Conservation (phyloP, 1,139 yeast species). For the Geotrichum macrosporum region DNA sequence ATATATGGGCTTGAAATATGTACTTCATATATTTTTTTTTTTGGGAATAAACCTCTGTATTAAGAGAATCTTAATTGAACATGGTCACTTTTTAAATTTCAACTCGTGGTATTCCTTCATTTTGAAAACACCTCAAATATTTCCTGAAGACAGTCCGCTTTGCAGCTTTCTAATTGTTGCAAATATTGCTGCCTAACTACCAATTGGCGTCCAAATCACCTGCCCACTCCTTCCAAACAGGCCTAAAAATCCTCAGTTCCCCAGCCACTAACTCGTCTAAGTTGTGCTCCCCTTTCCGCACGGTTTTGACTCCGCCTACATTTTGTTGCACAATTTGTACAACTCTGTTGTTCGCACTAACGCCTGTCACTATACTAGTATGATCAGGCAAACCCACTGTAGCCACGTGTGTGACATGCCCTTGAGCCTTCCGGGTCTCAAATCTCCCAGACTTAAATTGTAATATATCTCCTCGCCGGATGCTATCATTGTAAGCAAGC, state of each 20-base stretch:
- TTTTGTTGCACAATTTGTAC: constrained; percentile 59
- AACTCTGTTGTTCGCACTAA: constrained; percentile 32
- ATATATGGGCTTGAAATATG: too few relatives aligned
- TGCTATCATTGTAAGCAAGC: constrained; percentile 30
- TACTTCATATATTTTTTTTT: too few relatives aligned
- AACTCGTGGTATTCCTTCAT: too few relatives aligned
- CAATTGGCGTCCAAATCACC: constrained; percentile 39
- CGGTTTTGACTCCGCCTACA: constrained; percentile 49
- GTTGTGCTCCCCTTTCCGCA: constrained; percentile 45
- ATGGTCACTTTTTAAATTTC: too few relatives aligned
- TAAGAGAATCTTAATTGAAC: too few relatives aligned
- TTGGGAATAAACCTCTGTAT: too few relatives aligned
- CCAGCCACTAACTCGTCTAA: constrained; percentile 49
- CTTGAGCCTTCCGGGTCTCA: constrained; percentile 31
- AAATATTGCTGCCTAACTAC: too few relatives aligned
- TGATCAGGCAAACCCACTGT: constrained; percentile 61
- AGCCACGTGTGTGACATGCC: constrained; percentile 26
- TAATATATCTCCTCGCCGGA: constrained; percentile 47
- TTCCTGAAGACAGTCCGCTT: too few relatives aligned
- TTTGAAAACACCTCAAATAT: too few relatives aligned
- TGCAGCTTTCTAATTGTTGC: too few relatives aligned
- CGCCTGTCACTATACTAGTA: constrained; percentile 53
- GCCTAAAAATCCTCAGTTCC: constrained; percentile 50
- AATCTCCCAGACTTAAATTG: constrained; percentile 48
- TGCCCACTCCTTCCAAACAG: constrained; percentile 54